Conservation (phyloP, 75 land plant species). For the Pinus tabuliformis region DNA sequence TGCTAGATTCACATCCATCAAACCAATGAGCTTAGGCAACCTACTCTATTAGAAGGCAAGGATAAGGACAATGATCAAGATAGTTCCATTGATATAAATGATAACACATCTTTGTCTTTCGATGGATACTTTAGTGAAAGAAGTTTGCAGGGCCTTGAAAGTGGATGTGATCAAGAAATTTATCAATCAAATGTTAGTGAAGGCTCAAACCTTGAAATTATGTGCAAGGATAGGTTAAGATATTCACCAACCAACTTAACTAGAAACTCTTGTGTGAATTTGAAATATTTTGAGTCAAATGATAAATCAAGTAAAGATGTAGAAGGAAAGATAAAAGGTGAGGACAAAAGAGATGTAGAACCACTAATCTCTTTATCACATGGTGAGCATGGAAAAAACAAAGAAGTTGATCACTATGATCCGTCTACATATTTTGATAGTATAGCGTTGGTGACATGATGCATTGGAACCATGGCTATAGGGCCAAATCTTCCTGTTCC, state of each 20-base stretch:
- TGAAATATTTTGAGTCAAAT: neutral
- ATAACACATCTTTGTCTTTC: too few species aligned
- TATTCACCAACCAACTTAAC: neutral
- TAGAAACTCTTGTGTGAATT: neutral
- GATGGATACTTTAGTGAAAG: too few species aligned
- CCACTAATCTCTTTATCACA: conserved; percentile 61
- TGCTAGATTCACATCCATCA: too few species aligned
- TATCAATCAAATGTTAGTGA: too few species aligned
- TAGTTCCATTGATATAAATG: too few species aligned
- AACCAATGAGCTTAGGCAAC: too few species aligned
- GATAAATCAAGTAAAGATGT: neutral
- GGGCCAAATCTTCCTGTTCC: conserved; percentile 25
- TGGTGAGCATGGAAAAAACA: conserved; percentile 16
- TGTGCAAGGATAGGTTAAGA: neutral
- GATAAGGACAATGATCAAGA: too few species aligned
- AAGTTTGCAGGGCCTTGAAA: too few species aligned
- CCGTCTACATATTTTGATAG: conserved; percentile 9
- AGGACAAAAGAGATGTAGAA: conserved; percentile 1
- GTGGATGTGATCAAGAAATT: too few species aligned
- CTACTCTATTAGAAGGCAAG: too few species aligned
- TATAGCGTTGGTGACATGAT: conserved; percentile 34
- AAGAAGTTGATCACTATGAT: conserved; percentile 1
- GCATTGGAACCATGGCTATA: conserved; percentile 85
- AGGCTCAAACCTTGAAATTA: too few species aligned
- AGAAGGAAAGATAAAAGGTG: neutral